Base-by-base conservation (phyloP, 352 stramenopile genomes). In the Globisporangium uncinulatum region DNA sequence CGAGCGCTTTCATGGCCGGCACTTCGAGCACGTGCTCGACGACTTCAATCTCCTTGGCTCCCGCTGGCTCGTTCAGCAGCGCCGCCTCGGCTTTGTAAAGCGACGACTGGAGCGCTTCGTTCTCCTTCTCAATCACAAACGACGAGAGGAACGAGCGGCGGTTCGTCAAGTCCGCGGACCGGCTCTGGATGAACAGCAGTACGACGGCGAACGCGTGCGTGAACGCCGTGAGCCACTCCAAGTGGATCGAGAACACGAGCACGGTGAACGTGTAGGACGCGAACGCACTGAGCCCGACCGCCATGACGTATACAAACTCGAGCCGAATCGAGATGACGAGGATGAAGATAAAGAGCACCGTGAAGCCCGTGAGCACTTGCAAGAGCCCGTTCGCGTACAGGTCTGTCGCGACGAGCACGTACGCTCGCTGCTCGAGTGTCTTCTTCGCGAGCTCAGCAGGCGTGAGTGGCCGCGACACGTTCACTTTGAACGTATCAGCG, bases 261-360 rank as follows among this genome's bases (percentile, higher is more conserved):
- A 95, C 61, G 5, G 93, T 62, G 34, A 81, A 65, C 31, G 71
- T 67, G 64, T 89, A 92, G n/a, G 74, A 84, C 6, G 74, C 57
- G 7, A 78, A 65, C 17, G 73, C 71, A 8, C 68, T 72, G 44
- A 83, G 61, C 29, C 72, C 76, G n/a, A 94, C 70, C n/a, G 91
- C 62, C 51, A 87, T 71, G 19, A 89, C 82, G 65, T 95, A 84
- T 34, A 92, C 76, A 65, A 95, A 95, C 63, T 95, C 86, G 29
- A 95, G 65, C n/a, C 83, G 83, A 54, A 92, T 90, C 5, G 83
- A 89, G 43, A 93, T 83, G 48, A 83, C 74, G 49, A 93, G 89
- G 24, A 92, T 73, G 55, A 92, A 91, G 58, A 76, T 88, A 57
- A 90, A 88, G n/a, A 89, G 65, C 36, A 76, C 88, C 15, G 71